Conservation (phyloP, 108 stramenopile genomes). For the Conticribra guillardii region DNA sequence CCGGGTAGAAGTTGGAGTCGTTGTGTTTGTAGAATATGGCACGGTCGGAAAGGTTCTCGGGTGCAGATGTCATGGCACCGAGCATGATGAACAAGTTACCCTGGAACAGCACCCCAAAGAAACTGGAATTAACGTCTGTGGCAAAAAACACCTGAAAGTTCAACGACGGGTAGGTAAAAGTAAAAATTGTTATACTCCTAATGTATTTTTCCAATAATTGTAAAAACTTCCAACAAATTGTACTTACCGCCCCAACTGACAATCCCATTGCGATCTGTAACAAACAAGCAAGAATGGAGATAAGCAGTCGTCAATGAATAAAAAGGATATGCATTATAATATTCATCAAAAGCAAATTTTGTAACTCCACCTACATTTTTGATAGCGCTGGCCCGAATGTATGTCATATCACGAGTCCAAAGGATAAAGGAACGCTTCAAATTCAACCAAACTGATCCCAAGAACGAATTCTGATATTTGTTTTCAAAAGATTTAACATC, state of each 20-base stretch:
- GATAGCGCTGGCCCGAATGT: constrained; percentile 45
- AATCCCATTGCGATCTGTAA: constrained; percentile 59
- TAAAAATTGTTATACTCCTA: too few relatives aligned
- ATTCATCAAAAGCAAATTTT: too few relatives aligned
- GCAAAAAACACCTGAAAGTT: constrained; percentile 58
- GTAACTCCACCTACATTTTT: constrained; percentile 39
- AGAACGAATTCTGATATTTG: constrained; percentile 41
- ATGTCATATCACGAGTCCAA: constrained; percentile 44
- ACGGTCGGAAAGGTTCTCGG: constrained; percentile 54
- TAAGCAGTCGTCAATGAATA: background rate
- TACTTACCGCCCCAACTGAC: constrained; percentile 62
- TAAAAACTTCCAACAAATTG: too few relatives aligned
- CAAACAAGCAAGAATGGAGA: too few relatives aligned
- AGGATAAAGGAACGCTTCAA: constrained; percentile 33
- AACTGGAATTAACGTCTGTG: constrained; percentile 43
- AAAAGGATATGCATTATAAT: too few relatives aligned
- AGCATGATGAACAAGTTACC: constrained; percentile 58
- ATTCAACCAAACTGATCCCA: constrained; percentile 32
- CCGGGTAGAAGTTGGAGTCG: constrained; percentile 64
- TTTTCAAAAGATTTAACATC: constrained; percentile 18
- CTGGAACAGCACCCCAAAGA: constrained; percentile 50
- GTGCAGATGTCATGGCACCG: constrained; percentile 57
- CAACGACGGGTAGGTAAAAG: too few relatives aligned
- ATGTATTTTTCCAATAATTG: too few relatives aligned
- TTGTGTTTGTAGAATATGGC: constrained; percentile 74